phyloP scores from a whole-genome alignment of 768 basidiomycete species.

The Lyophyllum shimeji region DNA sequence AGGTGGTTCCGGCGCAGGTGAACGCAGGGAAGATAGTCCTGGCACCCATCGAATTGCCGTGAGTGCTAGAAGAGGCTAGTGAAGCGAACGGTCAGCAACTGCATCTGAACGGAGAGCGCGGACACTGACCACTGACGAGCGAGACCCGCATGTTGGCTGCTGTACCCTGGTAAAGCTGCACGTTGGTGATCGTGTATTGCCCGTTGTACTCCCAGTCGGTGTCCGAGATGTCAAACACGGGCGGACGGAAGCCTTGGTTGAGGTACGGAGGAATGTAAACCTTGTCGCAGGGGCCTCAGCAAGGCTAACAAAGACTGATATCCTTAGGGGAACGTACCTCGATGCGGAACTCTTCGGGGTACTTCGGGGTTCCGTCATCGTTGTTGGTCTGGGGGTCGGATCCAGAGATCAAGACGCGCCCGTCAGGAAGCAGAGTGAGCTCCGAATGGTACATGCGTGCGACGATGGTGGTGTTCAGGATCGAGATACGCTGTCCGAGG shows the following conservation, averaged over 20 bases:
- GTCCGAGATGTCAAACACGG: conserved; percentile 53
- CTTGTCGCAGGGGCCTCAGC: conserved; percentile 16
- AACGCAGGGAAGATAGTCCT: conserved; percentile 75
- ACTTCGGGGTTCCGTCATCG: conserved; percentile 41
- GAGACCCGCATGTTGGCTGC: conserved; percentile 52
- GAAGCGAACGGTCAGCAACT: conserved; percentile 7
- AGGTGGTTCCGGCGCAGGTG: conserved; percentile 63
- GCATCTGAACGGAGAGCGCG: neutral
- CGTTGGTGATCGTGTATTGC: conserved; percentile 49
- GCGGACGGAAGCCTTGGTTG: conserved; percentile 59
- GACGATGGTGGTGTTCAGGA: conserved; percentile 67
- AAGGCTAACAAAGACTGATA: neutral
- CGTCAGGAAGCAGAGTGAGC: conserved; percentile 73
- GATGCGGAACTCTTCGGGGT: conserved; percentile 76
- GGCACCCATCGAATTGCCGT: conserved; percentile 76
- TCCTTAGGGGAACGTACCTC: conserved; percentile 28
- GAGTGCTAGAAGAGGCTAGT: conserved; percentile 70
- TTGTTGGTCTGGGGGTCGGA: conserved; percentile 64
- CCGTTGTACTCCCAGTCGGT: conserved; percentile 66
- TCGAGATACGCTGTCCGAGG: conserved; percentile 59
- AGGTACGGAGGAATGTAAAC: conserved; percentile 90
- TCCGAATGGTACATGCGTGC: conserved; percentile 79
- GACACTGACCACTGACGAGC: conserved; percentile 58
- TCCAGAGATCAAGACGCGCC: conserved; percentile 72
- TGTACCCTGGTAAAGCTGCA: conserved; percentile 43